These are phyloP conservation scores for Aspergillus sp. DNA, from an alignment of 2,329 filamentous ascomycete genomes.

Conservation along the genomic window DNA sequence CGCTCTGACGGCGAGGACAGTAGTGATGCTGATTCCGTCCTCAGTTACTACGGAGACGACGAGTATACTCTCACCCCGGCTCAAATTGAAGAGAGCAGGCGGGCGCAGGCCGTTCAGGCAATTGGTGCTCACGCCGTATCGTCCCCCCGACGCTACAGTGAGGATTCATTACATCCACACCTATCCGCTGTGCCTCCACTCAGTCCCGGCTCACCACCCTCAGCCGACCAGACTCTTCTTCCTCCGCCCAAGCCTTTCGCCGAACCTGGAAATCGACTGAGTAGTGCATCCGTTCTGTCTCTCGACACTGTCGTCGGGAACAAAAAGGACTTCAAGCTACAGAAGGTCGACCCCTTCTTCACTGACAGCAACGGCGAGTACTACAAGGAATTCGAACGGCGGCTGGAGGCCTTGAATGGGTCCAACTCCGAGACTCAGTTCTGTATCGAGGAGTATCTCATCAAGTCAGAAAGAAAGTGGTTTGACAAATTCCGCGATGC, in stretches of 20 bases:
- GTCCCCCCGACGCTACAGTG: constrained; percentile 29
- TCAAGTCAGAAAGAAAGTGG: constrained; percentile 67
- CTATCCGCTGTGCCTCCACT: neutral
- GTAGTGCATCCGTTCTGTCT: constrained; percentile 51
- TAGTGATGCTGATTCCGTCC: constrained; percentile 38
- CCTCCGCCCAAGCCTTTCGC: neutral
- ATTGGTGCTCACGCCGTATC: constrained; percentile 17
- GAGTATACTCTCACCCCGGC: constrained; percentile 39
- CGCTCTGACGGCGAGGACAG: constrained; percentile 33
- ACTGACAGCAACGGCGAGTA: constrained; percentile 64
- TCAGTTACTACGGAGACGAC: constrained; percentile 37
- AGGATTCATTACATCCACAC: constrained; percentile 31
- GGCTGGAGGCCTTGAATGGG: constrained; percentile 56
- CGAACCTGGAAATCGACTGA: constrained; percentile 28
- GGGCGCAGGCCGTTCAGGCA: constrained; percentile 12
- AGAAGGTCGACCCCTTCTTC: constrained; percentile 67
- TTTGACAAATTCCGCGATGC: constrained; percentile 59
- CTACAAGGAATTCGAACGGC: constrained; percentile 58
- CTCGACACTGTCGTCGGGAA: constrained; percentile 59
- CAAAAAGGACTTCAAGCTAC: constrained; percentile 62
- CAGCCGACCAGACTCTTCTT: constrained; percentile 20
- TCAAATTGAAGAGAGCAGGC: constrained; percentile 31
- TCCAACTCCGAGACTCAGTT: constrained; percentile 58
- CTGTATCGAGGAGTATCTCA: constrained; percentile 65
- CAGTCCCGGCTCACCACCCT: constrained; percentile 20